Percentiles rank a stretch among this genome's conserved stretches.
These are phyloP conservation scores for Phytopythium kandeliae DNA, from an alignment of 352 stramenopile species.

Conservation along the genomic window DNA sequence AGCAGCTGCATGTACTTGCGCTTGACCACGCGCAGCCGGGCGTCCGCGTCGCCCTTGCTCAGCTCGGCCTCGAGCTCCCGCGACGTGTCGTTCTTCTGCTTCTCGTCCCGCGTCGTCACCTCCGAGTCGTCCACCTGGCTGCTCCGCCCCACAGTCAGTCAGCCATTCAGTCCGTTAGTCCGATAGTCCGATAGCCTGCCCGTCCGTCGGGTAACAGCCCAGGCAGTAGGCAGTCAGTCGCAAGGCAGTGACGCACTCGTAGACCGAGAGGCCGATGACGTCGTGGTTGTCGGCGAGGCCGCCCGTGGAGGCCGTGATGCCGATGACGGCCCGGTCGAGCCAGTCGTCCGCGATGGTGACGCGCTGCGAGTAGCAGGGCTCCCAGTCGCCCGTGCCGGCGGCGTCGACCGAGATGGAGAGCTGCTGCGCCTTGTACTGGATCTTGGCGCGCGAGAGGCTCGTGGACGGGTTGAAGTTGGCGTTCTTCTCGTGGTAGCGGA, in stretches of 20 bases:
- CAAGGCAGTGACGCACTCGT: too few species aligned
- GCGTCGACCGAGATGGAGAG: constrained; percentile 59
- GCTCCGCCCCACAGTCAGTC: constrained; percentile 9
- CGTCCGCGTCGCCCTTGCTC: constrained; percentile 49
- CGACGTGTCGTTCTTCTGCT: constrained; percentile 50
- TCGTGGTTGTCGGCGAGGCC: constrained; percentile 83
- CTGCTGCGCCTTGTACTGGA: constrained; percentile 37
- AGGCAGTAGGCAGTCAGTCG: too few species aligned
- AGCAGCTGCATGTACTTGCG: constrained; percentile 83
- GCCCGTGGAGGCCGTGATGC: constrained; percentile 71
- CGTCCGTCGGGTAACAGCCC: too few species aligned
- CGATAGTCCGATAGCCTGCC: too few species aligned
- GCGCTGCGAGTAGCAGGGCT: constrained; percentile 56
- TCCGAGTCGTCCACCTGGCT: constrained; percentile 65
- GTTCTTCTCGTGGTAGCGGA: constrained; percentile 72
- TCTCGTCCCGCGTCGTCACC: constrained; percentile 39
- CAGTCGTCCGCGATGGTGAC: constrained; percentile 65
- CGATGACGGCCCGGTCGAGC: constrained; percentile 55
- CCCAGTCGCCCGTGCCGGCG: constrained; percentile 47
- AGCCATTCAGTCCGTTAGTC: too few species aligned
- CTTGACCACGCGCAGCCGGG: constrained; percentile 67
- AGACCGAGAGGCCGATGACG: constrained; percentile 62
- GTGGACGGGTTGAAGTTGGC: constrained; percentile 67
- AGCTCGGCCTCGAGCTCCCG: constrained; percentile 53
- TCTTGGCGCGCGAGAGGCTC: constrained; percentile 55